Percentiles rank a stretch among this genome's conserved stretches.
Conservation (phyloP, 306 rosid genomes). For the Fragaria vesca region DNA sequence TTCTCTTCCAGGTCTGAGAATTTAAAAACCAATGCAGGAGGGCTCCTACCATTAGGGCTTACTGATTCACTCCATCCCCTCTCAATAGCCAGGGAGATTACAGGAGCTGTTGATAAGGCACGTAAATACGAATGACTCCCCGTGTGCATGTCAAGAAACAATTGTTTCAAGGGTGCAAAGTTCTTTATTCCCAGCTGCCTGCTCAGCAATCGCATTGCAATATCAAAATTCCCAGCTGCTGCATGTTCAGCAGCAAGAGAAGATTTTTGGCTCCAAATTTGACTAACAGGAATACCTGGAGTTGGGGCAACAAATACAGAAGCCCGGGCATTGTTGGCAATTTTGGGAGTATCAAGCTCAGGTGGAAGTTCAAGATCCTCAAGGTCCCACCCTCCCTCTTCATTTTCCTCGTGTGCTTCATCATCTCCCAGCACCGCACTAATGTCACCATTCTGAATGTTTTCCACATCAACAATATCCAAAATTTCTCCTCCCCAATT, state of each 20-base stretch:
- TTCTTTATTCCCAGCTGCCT: conserved; percentile 75
- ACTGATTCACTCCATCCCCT: conserved; percentile 83
- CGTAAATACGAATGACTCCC: conserved; percentile 70
- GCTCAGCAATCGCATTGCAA: conserved; percentile 74
- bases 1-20: conserved; percentile 75
- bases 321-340: conserved; percentile 41
- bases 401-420: conserved; percentile 55
- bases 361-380: conserved; percentile 84
- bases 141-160: conserved; percentile 64
- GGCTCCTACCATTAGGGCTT: conserved; percentile 72
- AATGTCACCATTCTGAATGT: conserved; percentile 63
- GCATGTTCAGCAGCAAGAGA: conserved; percentile 96
- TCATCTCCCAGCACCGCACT: conserved; percentile 50
- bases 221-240: conserved; percentile 82
- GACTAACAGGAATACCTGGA: conserved; percentile 78
- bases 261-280: conserved; percentile 79
- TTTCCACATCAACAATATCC: conserved; percentile 60
- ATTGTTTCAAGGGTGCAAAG: conserved; percentile 58
- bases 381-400: conserved; percentile 78
- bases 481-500: conserved; percentile 64
- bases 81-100: conserved; percentile 65
- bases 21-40: conserved; percentile 67
- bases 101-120: conserved; percentile 73
- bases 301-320: conserved; percentile 72
- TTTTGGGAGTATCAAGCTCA: conserved; percentile 66